A percentile compares a stretch with the other conserved stretches of the same genome.
Evolutionary conservation across 2,329 filamentous ascomycete genomes (phyloP).

Genomic region (Neopestalotiopsis rosae): DNA sequence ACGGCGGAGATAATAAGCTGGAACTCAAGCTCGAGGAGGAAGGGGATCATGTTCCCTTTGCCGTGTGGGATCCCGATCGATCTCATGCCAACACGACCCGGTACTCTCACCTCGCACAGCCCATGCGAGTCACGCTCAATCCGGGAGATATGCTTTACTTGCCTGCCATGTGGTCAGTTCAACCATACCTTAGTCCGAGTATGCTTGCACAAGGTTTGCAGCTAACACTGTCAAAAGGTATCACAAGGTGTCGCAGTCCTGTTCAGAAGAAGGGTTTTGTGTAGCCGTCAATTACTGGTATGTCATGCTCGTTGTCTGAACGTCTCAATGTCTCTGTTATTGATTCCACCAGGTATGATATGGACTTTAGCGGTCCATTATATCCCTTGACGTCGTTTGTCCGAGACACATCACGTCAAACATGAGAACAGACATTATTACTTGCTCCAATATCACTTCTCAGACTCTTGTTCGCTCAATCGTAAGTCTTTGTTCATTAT

Average conservation of each 20-base stretch:
- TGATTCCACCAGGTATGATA: conserved; percentile 68
- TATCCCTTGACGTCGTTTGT: conserved; percentile 67
- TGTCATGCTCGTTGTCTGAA: conserved; percentile 25
- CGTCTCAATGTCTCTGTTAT: neutral
- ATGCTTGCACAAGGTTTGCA: neutral
- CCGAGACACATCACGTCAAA: conserved; percentile 36
- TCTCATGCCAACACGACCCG: conserved; percentile 54
- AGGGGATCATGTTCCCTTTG: conserved; percentile 62
- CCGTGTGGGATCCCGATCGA: conserved; percentile 75
- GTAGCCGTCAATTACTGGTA: conserved; percentile 85
- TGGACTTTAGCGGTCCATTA: conserved; percentile 74
- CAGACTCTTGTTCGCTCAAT: neutral
- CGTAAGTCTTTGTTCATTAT: conserved; percentile 17
- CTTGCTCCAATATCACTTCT: neutral
- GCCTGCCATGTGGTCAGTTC: conserved; percentile 74
- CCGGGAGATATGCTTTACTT: conserved; percentile 84
- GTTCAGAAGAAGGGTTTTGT: conserved; percentile 71
- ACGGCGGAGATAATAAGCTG: conserved; percentile 26
- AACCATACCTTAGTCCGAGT: conserved; percentile 12
- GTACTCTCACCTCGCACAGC: conserved; percentile 64
- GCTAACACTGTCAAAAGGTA: conserved; percentile 51
- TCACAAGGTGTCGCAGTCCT: conserved; percentile 80
- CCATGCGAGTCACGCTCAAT: conserved; percentile 70
- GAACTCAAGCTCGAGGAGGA: conserved; percentile 44
- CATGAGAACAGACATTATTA: neutral